Conservation (phyloP, 345 rosid genomes). For the Pseudoturritis turrita region DNA sequence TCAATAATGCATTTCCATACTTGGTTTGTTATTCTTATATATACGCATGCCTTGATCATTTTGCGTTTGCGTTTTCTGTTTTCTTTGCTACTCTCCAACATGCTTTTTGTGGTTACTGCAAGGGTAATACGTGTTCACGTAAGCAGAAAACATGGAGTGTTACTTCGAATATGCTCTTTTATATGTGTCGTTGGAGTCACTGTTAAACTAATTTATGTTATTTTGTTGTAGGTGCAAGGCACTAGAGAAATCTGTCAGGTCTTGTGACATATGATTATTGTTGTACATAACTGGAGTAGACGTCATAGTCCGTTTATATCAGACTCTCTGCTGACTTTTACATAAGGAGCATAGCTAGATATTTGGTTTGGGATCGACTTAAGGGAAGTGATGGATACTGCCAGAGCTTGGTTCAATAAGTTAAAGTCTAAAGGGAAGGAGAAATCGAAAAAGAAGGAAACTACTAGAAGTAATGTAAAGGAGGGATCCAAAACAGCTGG, state of each 20-base stretch:
- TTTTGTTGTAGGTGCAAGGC: slow-evolving; percentile 12
- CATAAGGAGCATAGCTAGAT: background rate
- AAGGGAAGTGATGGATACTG: slow-evolving; percentile 55
- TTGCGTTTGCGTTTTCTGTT: background rate
- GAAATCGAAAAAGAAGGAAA: slow-evolving; percentile 67
- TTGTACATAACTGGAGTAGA: background rate
- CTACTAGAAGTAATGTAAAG: slow-evolving; percentile 44
- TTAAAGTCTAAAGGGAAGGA: slow-evolving; percentile 63
- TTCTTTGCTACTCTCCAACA: background rate
- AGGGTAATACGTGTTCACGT: background rate
- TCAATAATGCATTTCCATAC: background rate
- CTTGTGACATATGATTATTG: background rate
- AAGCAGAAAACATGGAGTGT: background rate
- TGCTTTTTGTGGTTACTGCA: background rate
- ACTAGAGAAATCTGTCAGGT: background rate
- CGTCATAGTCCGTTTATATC: background rate
- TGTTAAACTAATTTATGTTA: slow-evolving; percentile 1
- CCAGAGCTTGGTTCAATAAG: slow-evolving; percentile 72
- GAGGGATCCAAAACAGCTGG: slow-evolving; percentile 54
- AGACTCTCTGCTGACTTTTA: background rate
- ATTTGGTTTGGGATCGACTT: background rate
- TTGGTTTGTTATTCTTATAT: background rate
- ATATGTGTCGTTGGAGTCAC: background rate
- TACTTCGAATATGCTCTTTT: background rate
- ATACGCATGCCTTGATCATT: background rate